Percentiles rank a stretch among this genome's conserved stretches.
These are phyloP conservation scores for Backusella luteola DNA, from an alignment of 192 early-diverging fungal genomes.

Conservation along the genomic window DNA sequence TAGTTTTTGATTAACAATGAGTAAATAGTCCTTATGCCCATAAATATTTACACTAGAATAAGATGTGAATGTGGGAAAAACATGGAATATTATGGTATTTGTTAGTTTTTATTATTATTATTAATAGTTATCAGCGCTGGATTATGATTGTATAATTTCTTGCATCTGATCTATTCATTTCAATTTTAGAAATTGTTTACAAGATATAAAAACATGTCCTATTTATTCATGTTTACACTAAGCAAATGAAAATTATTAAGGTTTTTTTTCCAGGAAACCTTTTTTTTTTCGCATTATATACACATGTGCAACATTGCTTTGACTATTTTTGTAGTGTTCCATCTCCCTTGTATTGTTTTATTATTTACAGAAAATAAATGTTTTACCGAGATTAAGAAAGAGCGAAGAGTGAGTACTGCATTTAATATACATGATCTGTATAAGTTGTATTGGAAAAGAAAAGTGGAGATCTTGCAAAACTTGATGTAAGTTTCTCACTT, in stretches of 20 bases:
- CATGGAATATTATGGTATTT: neutral
- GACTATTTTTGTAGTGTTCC: neutral
- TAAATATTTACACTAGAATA: too few species aligned
- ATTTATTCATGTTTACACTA: neutral
- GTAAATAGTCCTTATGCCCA: too few species aligned
- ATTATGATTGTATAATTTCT: neutral
- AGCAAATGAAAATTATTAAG: neutral
- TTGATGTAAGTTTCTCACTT: neutral
- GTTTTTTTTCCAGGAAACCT: neutral
- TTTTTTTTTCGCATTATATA: neutral
- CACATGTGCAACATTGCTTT: neutral
- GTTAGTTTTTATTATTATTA: neutral
- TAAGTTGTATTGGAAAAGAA: neutral
- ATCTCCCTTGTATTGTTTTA: neutral
- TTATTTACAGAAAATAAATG: neutral
- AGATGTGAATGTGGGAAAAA: neutral
- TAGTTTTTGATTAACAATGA: too few species aligned
- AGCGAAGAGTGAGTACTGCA: neutral
- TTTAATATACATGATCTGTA: neutral
- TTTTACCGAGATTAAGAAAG: neutral
- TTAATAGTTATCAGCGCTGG: too few species aligned
- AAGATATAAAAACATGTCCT: neutral
- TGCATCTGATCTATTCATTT: neutral
- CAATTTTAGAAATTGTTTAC: neutral
- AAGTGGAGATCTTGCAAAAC: neutral